Percentiles rank a stretch among this genome's conserved stretches.
Evolutionary conservation across 73 alveolate genomes (phyloP).

Genomic region (Symbiodinium pilosum): DNA sequence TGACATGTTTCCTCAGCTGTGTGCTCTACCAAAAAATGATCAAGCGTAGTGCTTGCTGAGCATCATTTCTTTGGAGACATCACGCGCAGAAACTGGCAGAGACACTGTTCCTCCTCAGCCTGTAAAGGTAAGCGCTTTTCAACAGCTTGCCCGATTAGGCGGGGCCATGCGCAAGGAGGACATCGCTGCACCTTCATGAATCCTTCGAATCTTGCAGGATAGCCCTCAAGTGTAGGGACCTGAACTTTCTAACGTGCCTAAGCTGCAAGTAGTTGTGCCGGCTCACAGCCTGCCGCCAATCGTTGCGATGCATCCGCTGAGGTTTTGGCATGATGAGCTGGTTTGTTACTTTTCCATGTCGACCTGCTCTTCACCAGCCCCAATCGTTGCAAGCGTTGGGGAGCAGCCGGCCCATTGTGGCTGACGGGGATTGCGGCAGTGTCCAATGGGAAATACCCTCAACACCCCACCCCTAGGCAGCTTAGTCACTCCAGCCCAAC

Average conservation of each 20-base stretch:
- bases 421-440: no score
- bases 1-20: not conserved
- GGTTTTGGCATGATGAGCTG: not conserved
- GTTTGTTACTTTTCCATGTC: not conserved
- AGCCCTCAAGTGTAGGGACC: not conserved
- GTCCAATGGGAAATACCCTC: no score
- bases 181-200: not conserved
- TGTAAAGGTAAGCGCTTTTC: not conserved
- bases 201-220: not conserved
- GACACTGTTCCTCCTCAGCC: not conserved
- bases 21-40: not conserved
- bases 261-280: no score
- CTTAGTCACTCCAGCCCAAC: no score
- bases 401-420: not conserved
- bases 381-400: conserved; percentile 1
- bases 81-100: no score
- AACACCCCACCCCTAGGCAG: no score
- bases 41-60: not conserved
- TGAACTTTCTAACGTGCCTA: not conserved
- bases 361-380: conserved; percentile 16
- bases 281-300: not conserved
- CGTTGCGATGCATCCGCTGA: not conserved
- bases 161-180: not conserved
- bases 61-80: not conserved
- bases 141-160: conserved; percentile 11